phyloP scores from a whole-genome alignment of 768 basidiomycete species.

The Dioszegia hungarica region DNA sequence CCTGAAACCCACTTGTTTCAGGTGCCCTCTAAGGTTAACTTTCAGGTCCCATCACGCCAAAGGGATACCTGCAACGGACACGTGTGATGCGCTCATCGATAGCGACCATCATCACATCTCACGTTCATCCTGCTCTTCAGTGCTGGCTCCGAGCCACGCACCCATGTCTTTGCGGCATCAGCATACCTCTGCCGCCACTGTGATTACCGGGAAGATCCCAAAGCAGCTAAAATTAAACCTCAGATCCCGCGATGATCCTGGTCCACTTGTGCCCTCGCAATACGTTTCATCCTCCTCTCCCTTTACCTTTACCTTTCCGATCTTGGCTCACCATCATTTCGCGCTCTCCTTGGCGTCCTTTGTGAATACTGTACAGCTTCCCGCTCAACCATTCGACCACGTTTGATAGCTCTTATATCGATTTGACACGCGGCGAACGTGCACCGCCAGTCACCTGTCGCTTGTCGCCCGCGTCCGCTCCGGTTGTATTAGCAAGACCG shows the following conservation, averaged over 20 bases:
- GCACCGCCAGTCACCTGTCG: too few species aligned
- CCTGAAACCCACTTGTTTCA: constrained; percentile 3
- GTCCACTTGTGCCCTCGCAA: too few species aligned
- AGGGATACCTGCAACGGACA: neutral
- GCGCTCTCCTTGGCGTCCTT: neutral
- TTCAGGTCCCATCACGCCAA: neutral
- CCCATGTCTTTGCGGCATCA: too few species aligned
- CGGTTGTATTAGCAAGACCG: too few species aligned
- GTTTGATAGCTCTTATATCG: too few species aligned
- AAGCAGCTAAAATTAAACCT: constrained; percentile 1
- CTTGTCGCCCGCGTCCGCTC: too few species aligned
- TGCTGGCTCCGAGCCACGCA: too few species aligned
- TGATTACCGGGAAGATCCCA: neutral
- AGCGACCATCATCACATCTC: too few species aligned
- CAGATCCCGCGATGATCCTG: too few species aligned
- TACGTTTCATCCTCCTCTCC: neutral
- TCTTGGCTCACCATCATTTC: neutral
- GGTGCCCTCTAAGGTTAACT: neutral
- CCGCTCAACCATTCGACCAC: neutral
- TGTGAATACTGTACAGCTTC: neutral
- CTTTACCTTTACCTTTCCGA: neutral
- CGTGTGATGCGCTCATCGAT: too few species aligned
- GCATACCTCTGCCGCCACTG: neutral
- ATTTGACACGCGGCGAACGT: too few species aligned
- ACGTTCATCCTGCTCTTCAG: too few species aligned